Evolutionary conservation across 225 moss, liverwort and hornwort genomes (phyloP).

Genomic region (Marchantia polymorpha): DNA sequence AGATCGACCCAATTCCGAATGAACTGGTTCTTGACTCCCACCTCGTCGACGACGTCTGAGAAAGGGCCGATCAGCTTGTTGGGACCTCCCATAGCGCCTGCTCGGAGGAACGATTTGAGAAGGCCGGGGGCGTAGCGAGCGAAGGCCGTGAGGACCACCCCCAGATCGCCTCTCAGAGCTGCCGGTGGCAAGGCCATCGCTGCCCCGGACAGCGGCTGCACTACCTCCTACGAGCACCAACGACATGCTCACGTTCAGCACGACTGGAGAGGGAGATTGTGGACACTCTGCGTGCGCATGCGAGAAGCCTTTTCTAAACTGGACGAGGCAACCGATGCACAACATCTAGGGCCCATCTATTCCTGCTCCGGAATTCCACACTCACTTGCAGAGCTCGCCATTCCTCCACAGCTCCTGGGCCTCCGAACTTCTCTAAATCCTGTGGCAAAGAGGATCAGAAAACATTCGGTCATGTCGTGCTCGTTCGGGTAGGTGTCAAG

Average conservation of each 20-base stretch:
- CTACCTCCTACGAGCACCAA: slow-evolving; percentile 49
- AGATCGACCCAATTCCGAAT: slow-evolving; percentile 91
- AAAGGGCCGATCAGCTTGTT: slow-evolving; percentile 78
- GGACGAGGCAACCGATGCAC: too few relatives aligned
- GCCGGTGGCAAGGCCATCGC: slow-evolving; percentile 94
- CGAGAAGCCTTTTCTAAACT: too few relatives aligned
- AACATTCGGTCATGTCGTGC: background rate
- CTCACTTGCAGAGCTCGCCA: slow-evolving; percentile 87
- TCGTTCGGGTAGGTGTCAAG: background rate
- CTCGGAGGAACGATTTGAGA: slow-evolving; percentile 50
- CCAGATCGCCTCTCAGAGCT: slow-evolving; percentile 81
- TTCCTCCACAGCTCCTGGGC: slow-evolving; percentile 71
- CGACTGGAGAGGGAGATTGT: background rate
- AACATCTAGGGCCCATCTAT: too few relatives aligned
- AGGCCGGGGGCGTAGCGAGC: slow-evolving; percentile 70
- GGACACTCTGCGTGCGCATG: background rate
- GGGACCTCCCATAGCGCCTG: slow-evolving; percentile 71
- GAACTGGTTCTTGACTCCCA: slow-evolving; percentile 60
- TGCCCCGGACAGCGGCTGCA: slow-evolving; percentile 72
- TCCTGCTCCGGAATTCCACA: background rate
- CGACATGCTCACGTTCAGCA: background rate
- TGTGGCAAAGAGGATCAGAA: slow-evolving; percentile 22
- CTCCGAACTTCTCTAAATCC: slow-evolving; percentile 74
- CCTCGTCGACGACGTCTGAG: slow-evolving; percentile 71
- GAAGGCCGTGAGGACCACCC: slow-evolving; percentile 66